These are phyloP conservation scores for Blastocladiella emersonii DNA, from an alignment of 371 early-diverging fungal species.

Conservation along the genomic window DNA sequence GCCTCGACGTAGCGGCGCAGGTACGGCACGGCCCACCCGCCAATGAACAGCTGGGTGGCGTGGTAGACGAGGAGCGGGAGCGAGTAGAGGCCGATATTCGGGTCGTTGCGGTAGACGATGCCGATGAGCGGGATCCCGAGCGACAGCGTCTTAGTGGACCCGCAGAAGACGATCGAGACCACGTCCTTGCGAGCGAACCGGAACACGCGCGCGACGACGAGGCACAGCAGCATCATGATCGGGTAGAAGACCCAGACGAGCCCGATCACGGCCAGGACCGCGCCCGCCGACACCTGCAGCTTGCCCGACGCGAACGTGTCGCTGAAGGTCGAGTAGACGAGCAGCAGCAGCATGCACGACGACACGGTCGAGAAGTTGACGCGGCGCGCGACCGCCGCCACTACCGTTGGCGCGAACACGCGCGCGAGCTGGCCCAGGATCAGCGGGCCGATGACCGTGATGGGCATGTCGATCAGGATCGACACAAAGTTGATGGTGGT, in stretches of 20 bases:
- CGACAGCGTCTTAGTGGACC: conserved; percentile 59
- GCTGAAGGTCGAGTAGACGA: conserved; percentile 61
- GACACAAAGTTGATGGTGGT: conserved; percentile 32
- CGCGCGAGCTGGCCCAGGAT: conserved; percentile 50
- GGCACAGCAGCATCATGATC: conserved; percentile 26
- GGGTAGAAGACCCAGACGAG: conserved; percentile 32
- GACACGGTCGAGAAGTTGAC: conserved; percentile 44
- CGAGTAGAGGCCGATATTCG: conserved; percentile 41
- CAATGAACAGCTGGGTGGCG: conserved; percentile 52
- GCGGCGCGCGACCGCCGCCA: conserved; percentile 32
- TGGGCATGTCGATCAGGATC: conserved; percentile 41
- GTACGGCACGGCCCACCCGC: conserved; percentile 40
- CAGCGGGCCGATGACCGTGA: conserved; percentile 48
- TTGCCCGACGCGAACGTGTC: conserved; percentile 49
- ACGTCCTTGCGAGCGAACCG: conserved; percentile 35
- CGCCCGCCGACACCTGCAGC: conserved; percentile 9
- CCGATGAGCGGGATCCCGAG: conserved; percentile 65
- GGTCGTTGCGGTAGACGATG: conserved; percentile 38
- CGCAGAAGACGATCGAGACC: conserved; percentile 47
- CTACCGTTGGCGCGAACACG: conserved; percentile 25
- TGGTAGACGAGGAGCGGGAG: conserved; percentile 57
- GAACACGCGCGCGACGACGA: conserved; percentile 25
- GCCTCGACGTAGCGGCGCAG: conserved; percentile 41
- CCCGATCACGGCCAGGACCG: conserved; percentile 37
- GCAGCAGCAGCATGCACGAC: conserved; percentile 39